Conservation (phyloP, 768 basidiomycete genomes). For the Russula virescens region DNA sequence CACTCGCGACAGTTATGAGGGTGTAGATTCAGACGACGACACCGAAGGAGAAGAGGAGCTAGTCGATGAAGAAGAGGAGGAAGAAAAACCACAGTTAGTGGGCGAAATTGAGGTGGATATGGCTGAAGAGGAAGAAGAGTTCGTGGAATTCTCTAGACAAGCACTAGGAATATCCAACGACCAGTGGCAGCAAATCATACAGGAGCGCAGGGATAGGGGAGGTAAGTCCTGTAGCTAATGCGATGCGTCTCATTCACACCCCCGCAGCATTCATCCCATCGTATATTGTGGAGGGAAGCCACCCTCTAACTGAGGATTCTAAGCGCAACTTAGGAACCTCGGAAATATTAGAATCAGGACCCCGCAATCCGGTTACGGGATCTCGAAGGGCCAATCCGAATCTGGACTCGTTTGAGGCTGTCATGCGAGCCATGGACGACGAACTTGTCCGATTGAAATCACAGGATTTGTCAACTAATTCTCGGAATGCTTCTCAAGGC, state of each 20-base stretch:
- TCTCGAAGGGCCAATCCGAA: constrained; percentile 51
- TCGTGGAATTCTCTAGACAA: constrained; percentile 90
- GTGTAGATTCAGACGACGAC: constrained; percentile 89
- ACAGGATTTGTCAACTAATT: constrained; percentile 14
- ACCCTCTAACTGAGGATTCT: neutral
- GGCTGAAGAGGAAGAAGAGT: constrained; percentile 90
- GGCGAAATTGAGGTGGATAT: constrained; percentile 87
- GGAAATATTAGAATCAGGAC: neutral
- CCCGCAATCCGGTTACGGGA: constrained; percentile 26
- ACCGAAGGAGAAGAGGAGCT: constrained; percentile 50
- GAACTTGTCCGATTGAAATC: constrained; percentile 55
- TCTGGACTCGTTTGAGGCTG: constrained; percentile 88
- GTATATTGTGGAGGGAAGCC: constrained; percentile 17
- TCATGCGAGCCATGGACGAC: constrained; percentile 93
- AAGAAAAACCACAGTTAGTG: constrained; percentile 77
- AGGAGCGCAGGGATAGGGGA: constrained; percentile 70
- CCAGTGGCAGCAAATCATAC: constrained; percentile 86
- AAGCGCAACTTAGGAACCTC: neutral
- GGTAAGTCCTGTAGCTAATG: constrained; percentile 47
- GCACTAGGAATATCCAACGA: constrained; percentile 81
- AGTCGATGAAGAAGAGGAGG: constrained; percentile 59
- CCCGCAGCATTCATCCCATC: constrained; percentile 28
- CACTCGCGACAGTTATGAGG: constrained; percentile 80
- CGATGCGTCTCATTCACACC: neutral
- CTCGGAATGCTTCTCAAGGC: constrained; percentile 10